phyloP scores from a whole-genome alignment of 2,329 filamentous ascomycete genomes.

The Neofusicoccum sp. region DNA sequence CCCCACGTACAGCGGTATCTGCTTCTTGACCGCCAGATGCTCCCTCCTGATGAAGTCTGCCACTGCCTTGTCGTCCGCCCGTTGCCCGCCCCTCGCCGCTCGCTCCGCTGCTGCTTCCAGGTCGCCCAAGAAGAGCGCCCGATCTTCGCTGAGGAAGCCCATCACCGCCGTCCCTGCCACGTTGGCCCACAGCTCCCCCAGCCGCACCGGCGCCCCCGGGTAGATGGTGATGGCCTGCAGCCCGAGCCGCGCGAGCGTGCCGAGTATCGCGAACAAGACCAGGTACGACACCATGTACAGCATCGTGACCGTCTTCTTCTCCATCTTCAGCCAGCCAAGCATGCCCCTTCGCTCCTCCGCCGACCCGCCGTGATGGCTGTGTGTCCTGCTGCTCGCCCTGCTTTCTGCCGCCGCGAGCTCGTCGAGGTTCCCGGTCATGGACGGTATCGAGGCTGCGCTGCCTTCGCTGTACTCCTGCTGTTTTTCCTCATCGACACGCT shows the following conservation, averaged over 20 bases:
- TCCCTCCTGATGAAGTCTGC: constrained; percentile 17
- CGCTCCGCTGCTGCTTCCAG: constrained; percentile 39
- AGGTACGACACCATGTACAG: constrained; percentile 75
- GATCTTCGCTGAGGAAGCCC: constrained; percentile 82
- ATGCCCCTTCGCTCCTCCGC: neutral
- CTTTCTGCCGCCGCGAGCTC: neutral
- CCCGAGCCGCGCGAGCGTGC: constrained; percentile 81
- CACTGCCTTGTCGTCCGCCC: neutral
- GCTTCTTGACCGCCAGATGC: constrained; percentile 68
- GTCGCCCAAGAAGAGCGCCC: constrained; percentile 62
- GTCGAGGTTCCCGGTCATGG: neutral
- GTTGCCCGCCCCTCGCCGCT: constrained; percentile 8
- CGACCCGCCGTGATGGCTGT: neutral
- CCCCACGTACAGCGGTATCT: constrained; percentile 84
- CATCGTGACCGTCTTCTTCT: neutral
- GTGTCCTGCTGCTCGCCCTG: neutral
- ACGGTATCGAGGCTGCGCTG: neutral
- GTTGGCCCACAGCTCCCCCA: constrained; percentile 84
- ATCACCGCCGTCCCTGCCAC: constrained; percentile 79
- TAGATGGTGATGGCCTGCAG: constrained; percentile 79
- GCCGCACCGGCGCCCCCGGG: constrained; percentile 70
- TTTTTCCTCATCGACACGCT: neutral
- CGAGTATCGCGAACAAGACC: constrained; percentile 80
- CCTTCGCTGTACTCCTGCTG: neutral
- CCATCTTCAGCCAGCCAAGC: too few relatives aligned